Percentiles rank a stretch among this genome's conserved stretches.
Evolutionary conservation across 345 rosid species (phyloP).

Genomic region (Bruguiera gymnorhiza): DNA sequence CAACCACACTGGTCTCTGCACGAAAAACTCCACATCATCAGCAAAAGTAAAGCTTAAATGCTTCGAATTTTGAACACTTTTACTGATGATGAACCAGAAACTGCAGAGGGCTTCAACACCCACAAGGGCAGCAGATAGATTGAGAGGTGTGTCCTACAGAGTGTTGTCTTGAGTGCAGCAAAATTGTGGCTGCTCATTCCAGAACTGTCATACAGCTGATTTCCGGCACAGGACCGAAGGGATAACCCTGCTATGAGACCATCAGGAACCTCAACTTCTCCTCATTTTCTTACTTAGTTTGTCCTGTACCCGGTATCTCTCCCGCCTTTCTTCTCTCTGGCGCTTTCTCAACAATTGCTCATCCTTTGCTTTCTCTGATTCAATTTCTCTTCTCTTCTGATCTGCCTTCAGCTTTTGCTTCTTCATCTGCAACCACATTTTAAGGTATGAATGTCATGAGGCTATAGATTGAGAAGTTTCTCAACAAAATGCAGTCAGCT

Average conservation of each 20-base stretch:
- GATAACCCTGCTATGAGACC: neutral
- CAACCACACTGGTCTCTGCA: too few relatives aligned
- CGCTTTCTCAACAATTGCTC: slow-evolving; percentile 64
- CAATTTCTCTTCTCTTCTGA: slow-evolving; percentile 50
- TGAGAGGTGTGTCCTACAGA: neutral
- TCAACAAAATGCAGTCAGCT: neutral
- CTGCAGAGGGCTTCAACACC: too few relatives aligned
- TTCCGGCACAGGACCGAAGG: neutral
- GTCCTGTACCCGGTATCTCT: slow-evolving; percentile 64
- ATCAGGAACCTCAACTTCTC: slow-evolving; percentile 31
- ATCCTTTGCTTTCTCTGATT: slow-evolving; percentile 64
- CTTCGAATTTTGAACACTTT: too few relatives aligned
- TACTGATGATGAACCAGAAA: too few relatives aligned
- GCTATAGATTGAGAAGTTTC: neutral
- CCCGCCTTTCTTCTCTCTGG: slow-evolving; percentile 71
- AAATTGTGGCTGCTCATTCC: neutral
- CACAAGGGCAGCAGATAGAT: too few relatives aligned
- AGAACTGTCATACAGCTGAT: neutral
- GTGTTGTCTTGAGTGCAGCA: neutral
- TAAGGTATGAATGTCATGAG: neutral
- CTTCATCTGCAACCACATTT: slow-evolving; percentile 44
- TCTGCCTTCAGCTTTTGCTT: slow-evolving; percentile 58
- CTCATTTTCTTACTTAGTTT: slow-evolving; percentile 55
- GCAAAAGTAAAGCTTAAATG: too few relatives aligned
- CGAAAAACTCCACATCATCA: too few relatives aligned